Percentiles rank a stretch among this genome's conserved stretches.
Conservation (phyloP, 2,329 filamentous ascomycete species). For the Colletotrichum orchidophilum region DNA sequence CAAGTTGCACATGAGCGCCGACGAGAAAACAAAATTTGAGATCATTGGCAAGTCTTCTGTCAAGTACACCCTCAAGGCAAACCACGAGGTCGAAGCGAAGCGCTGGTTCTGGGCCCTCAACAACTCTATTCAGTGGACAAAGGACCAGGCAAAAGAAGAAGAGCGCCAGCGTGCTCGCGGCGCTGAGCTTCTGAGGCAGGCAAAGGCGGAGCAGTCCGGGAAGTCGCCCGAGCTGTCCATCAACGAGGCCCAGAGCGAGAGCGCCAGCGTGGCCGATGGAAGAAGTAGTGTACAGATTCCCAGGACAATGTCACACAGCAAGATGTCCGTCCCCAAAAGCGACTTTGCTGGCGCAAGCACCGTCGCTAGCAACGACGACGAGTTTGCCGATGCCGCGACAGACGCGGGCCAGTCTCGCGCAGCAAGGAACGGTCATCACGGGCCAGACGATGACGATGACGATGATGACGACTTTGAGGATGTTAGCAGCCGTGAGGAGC, state of each 20-base stretch:
- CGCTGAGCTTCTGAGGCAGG: constrained; percentile 79
- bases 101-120: constrained; percentile 99
- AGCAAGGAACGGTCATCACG: constrained; percentile 44
- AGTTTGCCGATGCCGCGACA: constrained; percentile 59
- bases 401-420: constrained; percentile 52
- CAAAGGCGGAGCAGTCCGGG: constrained; percentile 76
- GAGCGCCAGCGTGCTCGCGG: constrained; percentile 78
- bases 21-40: constrained; percentile 97
- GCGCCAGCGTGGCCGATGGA: constrained; percentile 59
- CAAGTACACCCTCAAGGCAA: constrained; percentile 97
- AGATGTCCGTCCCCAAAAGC: constrained; percentile 42
- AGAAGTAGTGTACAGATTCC: constrained; percentile 56
- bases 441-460: constrained; percentile 70
- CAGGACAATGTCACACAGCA: constrained; percentile 49
- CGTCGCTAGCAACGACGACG: constrained; percentile 60
- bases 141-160: constrained; percentile 95
- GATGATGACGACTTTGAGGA: constrained; percentile 80
- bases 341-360: constrained; percentile 53
- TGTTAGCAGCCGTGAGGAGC: constrained; percentile 78
- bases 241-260: constrained; percentile 60
- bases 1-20: constrained; percentile 91
- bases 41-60: constrained; percentile 98
- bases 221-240: constrained; percentile 58
- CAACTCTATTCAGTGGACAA: constrained; percentile 98
- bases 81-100: constrained; percentile 97